Conservation (phyloP, 2,329 filamentous ascomycete species). For the Aspergillus proliferans region DNA sequence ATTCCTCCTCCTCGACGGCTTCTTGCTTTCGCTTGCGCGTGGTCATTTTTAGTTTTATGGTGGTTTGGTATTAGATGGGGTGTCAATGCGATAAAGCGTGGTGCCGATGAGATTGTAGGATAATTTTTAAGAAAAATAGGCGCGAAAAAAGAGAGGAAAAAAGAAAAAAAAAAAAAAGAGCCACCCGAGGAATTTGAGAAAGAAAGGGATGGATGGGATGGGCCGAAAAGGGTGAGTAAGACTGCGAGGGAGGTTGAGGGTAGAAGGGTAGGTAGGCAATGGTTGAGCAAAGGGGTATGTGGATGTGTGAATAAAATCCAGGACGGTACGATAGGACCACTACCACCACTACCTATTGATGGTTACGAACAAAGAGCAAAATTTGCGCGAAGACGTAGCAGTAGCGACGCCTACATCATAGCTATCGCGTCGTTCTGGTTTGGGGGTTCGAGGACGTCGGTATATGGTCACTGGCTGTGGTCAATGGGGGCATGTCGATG, state of each 20-base stretch:
- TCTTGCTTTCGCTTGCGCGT: conserved; percentile 48
- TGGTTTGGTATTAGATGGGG: conserved; percentile 2
- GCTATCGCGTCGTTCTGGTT: background rate
- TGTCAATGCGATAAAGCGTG: too few relatives aligned
- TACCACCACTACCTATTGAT: too few relatives aligned
- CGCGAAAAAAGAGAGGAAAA: background rate
- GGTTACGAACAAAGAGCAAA: background rate
- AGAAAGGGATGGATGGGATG: conserved; percentile 4
- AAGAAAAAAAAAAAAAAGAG: background rate
- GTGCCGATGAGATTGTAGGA: background rate
- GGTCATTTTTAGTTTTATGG: conserved; percentile 28
- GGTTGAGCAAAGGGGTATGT: too few relatives aligned
- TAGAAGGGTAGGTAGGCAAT: too few relatives aligned
- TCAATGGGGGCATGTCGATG: background rate
- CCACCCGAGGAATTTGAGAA: conserved; percentile 13
- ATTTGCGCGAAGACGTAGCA: background rate
- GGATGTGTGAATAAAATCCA: too few relatives aligned
- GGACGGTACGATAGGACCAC: too few relatives aligned
- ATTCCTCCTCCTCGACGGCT: conserved; percentile 42
- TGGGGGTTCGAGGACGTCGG: background rate
- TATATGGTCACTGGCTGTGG: background rate
- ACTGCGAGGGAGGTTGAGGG: too few relatives aligned
- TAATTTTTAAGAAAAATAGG: conserved; percentile 1
- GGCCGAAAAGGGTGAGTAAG: background rate
- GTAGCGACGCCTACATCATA: background rate